phyloP scores from a whole-genome alignment of 768 basidiomycete species.

The Suillus placidus region DNA sequence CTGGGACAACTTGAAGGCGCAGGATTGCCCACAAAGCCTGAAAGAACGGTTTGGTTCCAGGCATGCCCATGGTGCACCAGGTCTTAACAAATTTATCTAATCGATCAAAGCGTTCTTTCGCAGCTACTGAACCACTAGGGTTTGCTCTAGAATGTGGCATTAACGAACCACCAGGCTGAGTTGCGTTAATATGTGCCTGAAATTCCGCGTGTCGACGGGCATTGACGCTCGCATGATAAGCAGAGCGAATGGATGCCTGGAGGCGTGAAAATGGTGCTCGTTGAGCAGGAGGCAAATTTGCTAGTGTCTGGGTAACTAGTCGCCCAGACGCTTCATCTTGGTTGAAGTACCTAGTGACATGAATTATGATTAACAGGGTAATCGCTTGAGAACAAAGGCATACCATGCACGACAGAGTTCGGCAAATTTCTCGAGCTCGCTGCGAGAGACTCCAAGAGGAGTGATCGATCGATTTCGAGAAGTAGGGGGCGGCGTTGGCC shows the following conservation, averaged over 20 bases:
- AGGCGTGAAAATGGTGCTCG: conserved; percentile 85
- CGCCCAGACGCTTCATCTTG: conserved; percentile 81
- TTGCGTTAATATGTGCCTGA: conserved; percentile 80
- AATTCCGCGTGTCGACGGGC: conserved; percentile 80
- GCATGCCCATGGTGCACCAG: conserved; percentile 88
- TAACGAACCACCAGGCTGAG: conserved; percentile 78
- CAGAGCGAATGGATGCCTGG: conserved; percentile 84
- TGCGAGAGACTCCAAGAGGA: conserved; percentile 63
- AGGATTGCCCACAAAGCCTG: conserved; percentile 72
- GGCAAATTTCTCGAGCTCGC: conserved; percentile 78
- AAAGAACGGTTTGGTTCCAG: conserved; percentile 85
- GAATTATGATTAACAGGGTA: conserved; percentile 15
- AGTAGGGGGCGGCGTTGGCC: conserved; percentile 56
- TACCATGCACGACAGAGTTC: conserved; percentile 80
- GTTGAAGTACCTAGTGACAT: conserved; percentile 68
- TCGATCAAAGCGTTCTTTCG: conserved; percentile 76
- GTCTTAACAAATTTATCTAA: conserved; percentile 73
- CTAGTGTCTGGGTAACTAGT: conserved; percentile 80
- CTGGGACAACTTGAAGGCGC: conserved; percentile 80
- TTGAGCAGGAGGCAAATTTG: conserved; percentile 79
- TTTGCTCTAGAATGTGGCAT: conserved; percentile 73
- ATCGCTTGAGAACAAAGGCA: conserved; percentile 22
- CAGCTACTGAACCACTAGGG: conserved; percentile 63
- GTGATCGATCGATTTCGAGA: conserved; percentile 68
- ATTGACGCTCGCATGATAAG: conserved; percentile 81